Base-by-base conservation (phyloP, 1,139 yeast species). In the Neolecta irregularis region DNA sequence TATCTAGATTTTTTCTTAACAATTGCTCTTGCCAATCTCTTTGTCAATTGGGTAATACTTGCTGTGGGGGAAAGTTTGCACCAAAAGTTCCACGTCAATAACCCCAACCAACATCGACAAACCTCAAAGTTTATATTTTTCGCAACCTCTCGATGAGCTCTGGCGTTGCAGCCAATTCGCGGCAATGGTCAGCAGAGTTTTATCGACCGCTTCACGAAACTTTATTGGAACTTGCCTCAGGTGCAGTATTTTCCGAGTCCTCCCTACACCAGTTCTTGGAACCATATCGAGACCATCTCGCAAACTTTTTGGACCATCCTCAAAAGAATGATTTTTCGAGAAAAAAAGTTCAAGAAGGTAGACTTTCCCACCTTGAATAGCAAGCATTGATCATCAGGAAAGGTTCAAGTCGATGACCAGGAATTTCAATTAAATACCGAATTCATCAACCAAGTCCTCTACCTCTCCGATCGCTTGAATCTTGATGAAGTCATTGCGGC, bases 401-500 rank as follows among this genome's bases (percentile, higher is more conserved):
- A 18, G 38, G 35, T 6, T 15, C 12, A 24, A 9, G n/a, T 37
- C n/a, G 35, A 20, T 7, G 35, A 20, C 5, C 16, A 15, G 4
- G 21, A 30, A 9, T 35, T 19, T 23, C 18, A 21, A n/a, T 20
- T 37, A 25, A 37, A 37, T 32, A 36, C 33, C 15, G 38, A 35
- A 7, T 37, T 37, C 25, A 31, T 37, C 33, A 35, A 35, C 26
- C 22, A 20, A 12, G 24, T 32, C 13, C 28, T 36, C 15, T 16
- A 21, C 16, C 22, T 37, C 4, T 25, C 40, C 16, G 34, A 30
- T 17, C 24, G 13, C 3, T 30, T 37, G 17, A 36, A 37, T 11
- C 12, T 37, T 6, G 34, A 37, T 24, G 40, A 35, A 28, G 8
- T 24, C 9, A n/a, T 8, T 6, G 32, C 40, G 8, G 40, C 40